Conservation (phyloP, 371 early-diverging fungal species). For the Phascolomyces articulosus region DNA sequence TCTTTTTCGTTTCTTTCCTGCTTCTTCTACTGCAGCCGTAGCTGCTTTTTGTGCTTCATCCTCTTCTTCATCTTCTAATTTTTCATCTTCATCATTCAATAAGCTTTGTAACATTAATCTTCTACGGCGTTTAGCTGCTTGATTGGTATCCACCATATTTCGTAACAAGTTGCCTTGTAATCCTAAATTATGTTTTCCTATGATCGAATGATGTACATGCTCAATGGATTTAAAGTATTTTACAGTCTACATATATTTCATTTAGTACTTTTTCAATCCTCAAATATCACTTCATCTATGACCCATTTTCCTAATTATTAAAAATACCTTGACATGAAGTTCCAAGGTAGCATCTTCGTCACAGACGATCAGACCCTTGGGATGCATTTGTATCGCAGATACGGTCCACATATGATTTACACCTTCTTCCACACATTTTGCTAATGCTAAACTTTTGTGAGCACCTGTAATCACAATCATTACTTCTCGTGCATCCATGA, state of each 20-base stretch:
- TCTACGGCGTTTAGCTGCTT: constrained; percentile 43
- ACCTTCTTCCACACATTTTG: constrained; percentile 85
- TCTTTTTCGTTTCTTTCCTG: constrained; percentile 15
- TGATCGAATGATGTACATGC: constrained; percentile 77
- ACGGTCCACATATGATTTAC: constrained; percentile 95
- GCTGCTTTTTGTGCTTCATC: constrained; percentile 12
- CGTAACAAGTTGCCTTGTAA: constrained; percentile 62
- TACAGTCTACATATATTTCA: constrained; percentile 55
- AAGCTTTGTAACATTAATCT: constrained; percentile 45
- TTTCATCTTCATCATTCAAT: constrained; percentile 37
- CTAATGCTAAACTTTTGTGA: constrained; percentile 72
- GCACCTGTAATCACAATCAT: constrained; percentile 87
- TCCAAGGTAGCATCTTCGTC: constrained; percentile 92
- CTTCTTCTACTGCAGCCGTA: constrained; percentile 10
- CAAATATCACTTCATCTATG: too few relatives aligned
- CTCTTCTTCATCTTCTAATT: background rate
- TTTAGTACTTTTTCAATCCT: too few relatives aligned
- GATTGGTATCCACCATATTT: constrained; percentile 46
- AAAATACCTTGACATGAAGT: constrained; percentile 84
- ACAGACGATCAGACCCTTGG: constrained; percentile 85
- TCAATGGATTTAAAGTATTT: constrained; percentile 87
- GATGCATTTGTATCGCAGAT: constrained; percentile 88
- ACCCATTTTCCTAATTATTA: too few relatives aligned
- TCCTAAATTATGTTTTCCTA: constrained; percentile 75
- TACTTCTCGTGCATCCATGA: constrained; percentile 88